These are phyloP conservation scores for Podila horticola DNA, from an alignment of 192 early-diverging fungal genomes.

Conservation along the genomic window DNA sequence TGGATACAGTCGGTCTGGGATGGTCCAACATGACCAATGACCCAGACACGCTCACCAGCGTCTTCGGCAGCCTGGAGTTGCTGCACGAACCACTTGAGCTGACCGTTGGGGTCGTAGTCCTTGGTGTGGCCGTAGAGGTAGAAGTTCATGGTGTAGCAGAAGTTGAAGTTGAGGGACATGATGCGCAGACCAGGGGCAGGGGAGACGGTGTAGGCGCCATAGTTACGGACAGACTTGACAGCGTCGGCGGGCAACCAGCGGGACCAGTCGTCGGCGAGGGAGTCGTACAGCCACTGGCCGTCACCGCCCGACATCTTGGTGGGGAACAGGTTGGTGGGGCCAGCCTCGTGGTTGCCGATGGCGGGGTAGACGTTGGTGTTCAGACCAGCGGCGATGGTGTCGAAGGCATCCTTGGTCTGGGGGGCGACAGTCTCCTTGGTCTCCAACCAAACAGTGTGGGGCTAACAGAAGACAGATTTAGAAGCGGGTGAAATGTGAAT, in stretches of 20 bases:
- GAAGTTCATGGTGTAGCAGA: constrained; percentile 64
- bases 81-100: constrained; percentile 55
- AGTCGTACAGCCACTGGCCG: constrained; percentile 56
- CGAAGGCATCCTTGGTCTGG: neutral
- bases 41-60: constrained; percentile 58
- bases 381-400: constrained; percentile 1
- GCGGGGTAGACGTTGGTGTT: constrained; percentile 43
- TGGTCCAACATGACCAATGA: constrained; percentile 62
- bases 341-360: constrained; percentile 64
- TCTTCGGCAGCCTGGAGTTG: constrained; percentile 62
- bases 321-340: constrained; percentile 54
- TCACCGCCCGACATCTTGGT: constrained; percentile 23
- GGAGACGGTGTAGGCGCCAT: constrained; percentile 54
- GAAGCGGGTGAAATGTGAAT: neutral
- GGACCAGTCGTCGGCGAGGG: constrained; percentile 51
- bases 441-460: constrained; percentile 33
- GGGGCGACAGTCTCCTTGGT: constrained; percentile 2
- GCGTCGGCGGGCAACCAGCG: constrained; percentile 52
- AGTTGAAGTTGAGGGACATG: constrained; percentile 67
- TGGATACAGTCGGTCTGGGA: constrained; percentile 56
- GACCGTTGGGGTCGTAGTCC: constrained; percentile 55
- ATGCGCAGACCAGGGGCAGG: constrained; percentile 55
- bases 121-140: constrained; percentile 55
- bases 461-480: neutral
- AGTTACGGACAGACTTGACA: constrained; percentile 29